Evolutionary conservation across 495 filamentous ascomycete species (phyloP).

Genomic region (Neurospora cerealis): DNA sequence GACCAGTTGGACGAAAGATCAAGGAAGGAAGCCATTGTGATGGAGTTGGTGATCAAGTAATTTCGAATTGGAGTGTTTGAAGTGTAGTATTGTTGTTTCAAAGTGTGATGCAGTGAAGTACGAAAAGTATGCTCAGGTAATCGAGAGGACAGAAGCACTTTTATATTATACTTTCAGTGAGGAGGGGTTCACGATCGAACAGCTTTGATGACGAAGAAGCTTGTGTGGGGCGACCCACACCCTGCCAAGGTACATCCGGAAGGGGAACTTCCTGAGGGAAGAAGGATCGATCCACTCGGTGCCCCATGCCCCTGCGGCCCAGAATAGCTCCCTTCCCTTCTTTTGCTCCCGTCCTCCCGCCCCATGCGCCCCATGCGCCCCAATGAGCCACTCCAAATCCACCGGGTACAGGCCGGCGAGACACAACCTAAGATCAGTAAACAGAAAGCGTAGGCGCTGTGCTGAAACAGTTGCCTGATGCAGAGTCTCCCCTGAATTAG

Average conservation of each 20-base stretch:
- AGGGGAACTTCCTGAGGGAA: background rate
- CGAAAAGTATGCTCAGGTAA: background rate
- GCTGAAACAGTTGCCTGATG: background rate
- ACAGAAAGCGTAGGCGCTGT: background rate
- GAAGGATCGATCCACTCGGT: background rate
- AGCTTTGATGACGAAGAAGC: background rate
- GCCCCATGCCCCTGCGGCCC: background rate
- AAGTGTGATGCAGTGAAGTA: background rate
- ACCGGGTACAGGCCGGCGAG: background rate
- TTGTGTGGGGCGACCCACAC: background rate
- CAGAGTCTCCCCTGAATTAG: background rate
- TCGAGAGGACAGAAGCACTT: background rate
- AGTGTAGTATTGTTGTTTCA: background rate
- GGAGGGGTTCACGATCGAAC: background rate
- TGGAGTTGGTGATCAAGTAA: background rate
- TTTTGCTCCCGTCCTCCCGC: background rate
- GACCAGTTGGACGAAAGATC: slow-evolving; percentile 34
- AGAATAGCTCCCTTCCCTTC: background rate
- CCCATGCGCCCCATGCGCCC: background rate
- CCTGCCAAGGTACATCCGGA: background rate
- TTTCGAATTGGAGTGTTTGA: background rate
- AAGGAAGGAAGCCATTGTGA: slow-evolving; percentile 32
- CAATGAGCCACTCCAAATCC: background rate
- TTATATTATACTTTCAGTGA: background rate
- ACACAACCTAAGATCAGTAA: background rate